Evolutionary conservation across 768 basidiomycete species (phyloP), one percentile per base, ranked within the genome.

Genomic region (Leucosporidium scottii): DNA sequence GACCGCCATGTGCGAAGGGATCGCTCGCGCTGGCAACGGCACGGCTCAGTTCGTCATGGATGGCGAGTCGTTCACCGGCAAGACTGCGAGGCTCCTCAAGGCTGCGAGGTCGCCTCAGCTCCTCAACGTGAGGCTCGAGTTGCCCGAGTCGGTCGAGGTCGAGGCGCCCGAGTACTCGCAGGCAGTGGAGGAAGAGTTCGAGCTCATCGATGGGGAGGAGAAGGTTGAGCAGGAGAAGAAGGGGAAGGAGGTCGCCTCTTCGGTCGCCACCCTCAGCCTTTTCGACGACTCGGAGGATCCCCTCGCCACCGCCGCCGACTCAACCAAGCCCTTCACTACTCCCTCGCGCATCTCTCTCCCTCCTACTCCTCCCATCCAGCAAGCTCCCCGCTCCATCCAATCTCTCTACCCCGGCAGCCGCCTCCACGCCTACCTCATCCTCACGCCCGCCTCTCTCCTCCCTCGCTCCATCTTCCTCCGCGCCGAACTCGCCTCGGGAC

Each of bases 11-110:
- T 84, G 84, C 70, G 80, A 84, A 68, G 76, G 81, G 5, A 82
- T 87, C n/a, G 85, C 86, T 0, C 75, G 78, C 23, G 79, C 79
- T 1, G 86, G 86, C 2, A 79, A 82, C 15, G 86, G 86, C 21
- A 77, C 79, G 31, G 82, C 75, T 59, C 76, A 84, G 0, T 82
- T 83, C 64, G 83, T 85, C 6, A 74, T 78, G 10, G 75, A 79
- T 5, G 75, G 79, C 15, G 84, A 84, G 61, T 78, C 78, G 25
- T 84, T 86, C 23, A 65, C 79, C 5, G 81, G 75, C 7, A 85
- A 85, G 73, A 83, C 82, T 59, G 78, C 82, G 2, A 77, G 77
- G 12, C 79, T 87, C 13, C 77, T 87, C 59, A 80, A 80, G 17
- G 85, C 84, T 8, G 84, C 85, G 47, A 77, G 81, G 30, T 81